Percentiles rank a stretch among this genome's conserved stretches.
Conservation (phyloP, 2,329 filamentous ascomycete species). For the Paraphaeosphaeria minitans region DNA sequence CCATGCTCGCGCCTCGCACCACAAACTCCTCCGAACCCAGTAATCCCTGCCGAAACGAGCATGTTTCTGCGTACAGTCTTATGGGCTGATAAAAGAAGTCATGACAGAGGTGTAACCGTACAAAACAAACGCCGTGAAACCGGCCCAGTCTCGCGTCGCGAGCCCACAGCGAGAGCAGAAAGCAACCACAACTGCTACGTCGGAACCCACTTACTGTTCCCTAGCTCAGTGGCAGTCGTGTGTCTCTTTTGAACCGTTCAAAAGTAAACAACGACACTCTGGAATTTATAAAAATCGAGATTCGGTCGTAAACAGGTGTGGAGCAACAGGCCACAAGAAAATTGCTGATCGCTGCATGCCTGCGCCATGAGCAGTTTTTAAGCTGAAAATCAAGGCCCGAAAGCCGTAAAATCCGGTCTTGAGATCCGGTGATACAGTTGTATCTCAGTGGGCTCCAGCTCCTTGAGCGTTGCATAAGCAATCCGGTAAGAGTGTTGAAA, state of each 20-base stretch:
- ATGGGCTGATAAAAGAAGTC: not conserved
- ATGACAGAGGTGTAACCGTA: not conserved
- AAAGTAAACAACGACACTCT: not conserved
- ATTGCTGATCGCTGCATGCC: not conserved
- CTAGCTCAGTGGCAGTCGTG: not conserved
- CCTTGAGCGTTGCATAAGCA: slow-evolving; percentile 1
- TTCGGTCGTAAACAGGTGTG: not conserved
- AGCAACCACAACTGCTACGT: not conserved
- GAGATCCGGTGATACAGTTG: slow-evolving; percentile 7
- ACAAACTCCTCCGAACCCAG: not conserved
- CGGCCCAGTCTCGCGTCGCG: not conserved
- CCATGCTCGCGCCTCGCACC: not conserved
- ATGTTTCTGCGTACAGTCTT: slow-evolving; percentile 7
- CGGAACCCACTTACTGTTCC: not conserved
- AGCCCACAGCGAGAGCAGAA: not conserved
- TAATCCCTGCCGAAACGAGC: slow-evolving; percentile 1
- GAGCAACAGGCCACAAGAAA: not conserved
- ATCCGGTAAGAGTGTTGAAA: not conserved
- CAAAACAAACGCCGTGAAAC: not conserved
- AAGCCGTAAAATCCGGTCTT: slow-evolving; percentile 4
- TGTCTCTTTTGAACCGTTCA: not conserved
- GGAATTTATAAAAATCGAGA: not conserved
- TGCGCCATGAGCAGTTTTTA: not conserved
- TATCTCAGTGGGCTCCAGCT: slow-evolving; percentile 1
- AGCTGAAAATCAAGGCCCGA: not conserved